Percentiles rank a stretch among this genome's conserved stretches.
phyloP scores from a whole-genome alignment of 495 filamentous ascomycete species.

The Aspergillus asperescens region DNA sequence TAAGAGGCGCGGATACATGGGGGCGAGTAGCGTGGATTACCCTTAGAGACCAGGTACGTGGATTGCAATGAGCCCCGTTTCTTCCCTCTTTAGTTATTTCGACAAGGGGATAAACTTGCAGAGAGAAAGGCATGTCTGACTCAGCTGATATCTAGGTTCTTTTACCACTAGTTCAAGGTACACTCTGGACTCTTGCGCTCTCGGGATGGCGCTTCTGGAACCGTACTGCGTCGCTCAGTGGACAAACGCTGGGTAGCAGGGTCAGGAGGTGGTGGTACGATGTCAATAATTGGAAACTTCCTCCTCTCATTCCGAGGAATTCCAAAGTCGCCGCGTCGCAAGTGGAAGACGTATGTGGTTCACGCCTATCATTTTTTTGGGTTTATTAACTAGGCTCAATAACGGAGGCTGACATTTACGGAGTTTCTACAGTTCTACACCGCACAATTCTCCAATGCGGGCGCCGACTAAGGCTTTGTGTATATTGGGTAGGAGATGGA shows the following conservation, averaged over 20 bases:
- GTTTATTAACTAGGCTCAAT: background rate
- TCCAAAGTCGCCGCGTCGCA: conserved; percentile 37
- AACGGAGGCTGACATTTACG: conserved; percentile 27
- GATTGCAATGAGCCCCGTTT: no score
- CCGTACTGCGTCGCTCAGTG: conserved; percentile 60
- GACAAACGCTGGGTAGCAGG: conserved; percentile 62
- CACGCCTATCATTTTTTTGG: background rate
- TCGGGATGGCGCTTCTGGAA: conserved; percentile 85
- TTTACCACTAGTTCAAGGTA: conserved; percentile 76
- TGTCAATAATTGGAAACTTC: conserved; percentile 79
- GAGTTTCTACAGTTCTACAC: conserved; percentile 45
- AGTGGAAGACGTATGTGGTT: conserved; percentile 45
- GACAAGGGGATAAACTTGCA: background rate
- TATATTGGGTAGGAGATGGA: no score
- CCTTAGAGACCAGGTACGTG: conserved; percentile 71
- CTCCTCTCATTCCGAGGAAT: conserved; percentile 27
- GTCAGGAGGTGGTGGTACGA: conserved; percentile 85
- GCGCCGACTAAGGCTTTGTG: conserved; percentile 25
- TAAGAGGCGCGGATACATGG: conserved; percentile 70
- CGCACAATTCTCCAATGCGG: conserved; percentile 39
- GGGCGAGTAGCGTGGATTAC: conserved; percentile 79
- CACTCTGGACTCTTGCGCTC: conserved; percentile 73
- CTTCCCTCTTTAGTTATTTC: background rate
- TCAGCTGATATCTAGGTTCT: conserved; percentile 52
- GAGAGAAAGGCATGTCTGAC: background rate